phyloP scores from a whole-genome alignment of 2,329 filamentous ascomycete species.

The Bipolaris oryzae region DNA sequence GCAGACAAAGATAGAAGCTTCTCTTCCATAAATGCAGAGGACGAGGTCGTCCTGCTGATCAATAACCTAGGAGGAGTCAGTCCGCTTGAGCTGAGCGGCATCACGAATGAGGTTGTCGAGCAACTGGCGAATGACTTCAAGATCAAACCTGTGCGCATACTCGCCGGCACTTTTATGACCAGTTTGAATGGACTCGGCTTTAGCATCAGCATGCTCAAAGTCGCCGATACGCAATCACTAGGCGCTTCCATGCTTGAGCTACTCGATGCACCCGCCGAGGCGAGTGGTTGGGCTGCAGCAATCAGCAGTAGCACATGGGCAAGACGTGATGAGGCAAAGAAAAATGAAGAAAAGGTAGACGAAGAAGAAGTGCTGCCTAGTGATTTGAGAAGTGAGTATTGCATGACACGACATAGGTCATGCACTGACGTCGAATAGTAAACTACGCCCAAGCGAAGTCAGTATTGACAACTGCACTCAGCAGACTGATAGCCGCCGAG shows the following conservation, averaged over 20 bases:
- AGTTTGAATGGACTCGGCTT: conserved; percentile 75
- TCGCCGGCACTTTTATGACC: conserved; percentile 73
- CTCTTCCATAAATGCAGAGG: conserved; percentile 63
- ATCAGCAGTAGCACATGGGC: conserved; percentile 66
- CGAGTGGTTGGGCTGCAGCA: conserved; percentile 69
- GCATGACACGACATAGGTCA: not conserved
- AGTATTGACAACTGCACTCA: conserved; percentile 61
- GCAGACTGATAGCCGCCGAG: conserved; percentile 68
- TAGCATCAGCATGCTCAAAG: conserved; percentile 69
- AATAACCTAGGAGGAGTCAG: conserved; percentile 80
- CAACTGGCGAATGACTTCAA: conserved; percentile 65
- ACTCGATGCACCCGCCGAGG: conserved; percentile 70
- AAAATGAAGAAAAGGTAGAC: conserved; percentile 50
- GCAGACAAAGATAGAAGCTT: conserved; percentile 74
- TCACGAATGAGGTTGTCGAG: conserved; percentile 69
- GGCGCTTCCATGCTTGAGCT: conserved; percentile 69
- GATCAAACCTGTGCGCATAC: conserved; percentile 65
- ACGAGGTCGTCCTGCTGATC: conserved; percentile 70
- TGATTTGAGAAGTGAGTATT: conserved; percentile 57
- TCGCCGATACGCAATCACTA: conserved; percentile 64
- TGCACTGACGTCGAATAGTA: conserved; percentile 46
- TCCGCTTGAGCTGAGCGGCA: conserved; percentile 72
- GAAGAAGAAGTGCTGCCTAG: conserved; percentile 57
- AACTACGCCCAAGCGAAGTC: conserved; percentile 60
- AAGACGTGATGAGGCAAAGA: conserved; percentile 51